Base-by-base conservation (phyloP, 306 rosid genomes). In the cucumber (Cucumis sativus) region DNA sequence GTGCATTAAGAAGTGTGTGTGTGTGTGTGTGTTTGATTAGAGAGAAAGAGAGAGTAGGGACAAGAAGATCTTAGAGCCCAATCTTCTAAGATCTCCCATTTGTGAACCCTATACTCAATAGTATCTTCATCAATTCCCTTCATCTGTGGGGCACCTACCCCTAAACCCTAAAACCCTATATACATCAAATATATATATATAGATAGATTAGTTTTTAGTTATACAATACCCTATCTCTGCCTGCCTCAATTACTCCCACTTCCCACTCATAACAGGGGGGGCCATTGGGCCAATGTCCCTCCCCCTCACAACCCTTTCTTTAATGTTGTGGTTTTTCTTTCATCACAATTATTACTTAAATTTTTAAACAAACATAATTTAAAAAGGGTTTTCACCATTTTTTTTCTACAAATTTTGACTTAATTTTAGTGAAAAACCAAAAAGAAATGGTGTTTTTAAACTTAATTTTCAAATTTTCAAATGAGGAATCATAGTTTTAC, bases 1-100 rank as follows among this genome's bases (percentile, higher is more conserved):
- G 58, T 13, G 37, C 2, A 18, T 68, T 10, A 43, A 39, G 35
- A 12, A 16, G n/a, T n/a, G n/a, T n/a, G 25, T 23, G 25, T 23
- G 25, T 23, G 25, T 23, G 49, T 60, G 65, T 60, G n/a, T 51
- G 37, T 51, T 60, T 12, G 65, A 28, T 60, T 21, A 30, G 41
- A 30, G 20, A 62, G 68, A 30, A 57, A 6, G 6, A 64, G 71
- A 35, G 33, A 78, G 82, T 82, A 79, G 87, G 89, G 88, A 80
- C 88, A 82, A 74, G 61, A 83, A 82, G 80, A 88, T 88, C 89
- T 82, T 75, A 54, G 80, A 85, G 17, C 79, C 79, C 79, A 61
- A 75, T 72, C 82, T 82, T 76, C 84, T 70, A 56, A 70, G 75
- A 70, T 47, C 58, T 70, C 75, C 61, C 77, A 73, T 52, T 70